Conservation (phyloP, 75 land plant genomes). For the Sequoia sempervirens region DNA sequence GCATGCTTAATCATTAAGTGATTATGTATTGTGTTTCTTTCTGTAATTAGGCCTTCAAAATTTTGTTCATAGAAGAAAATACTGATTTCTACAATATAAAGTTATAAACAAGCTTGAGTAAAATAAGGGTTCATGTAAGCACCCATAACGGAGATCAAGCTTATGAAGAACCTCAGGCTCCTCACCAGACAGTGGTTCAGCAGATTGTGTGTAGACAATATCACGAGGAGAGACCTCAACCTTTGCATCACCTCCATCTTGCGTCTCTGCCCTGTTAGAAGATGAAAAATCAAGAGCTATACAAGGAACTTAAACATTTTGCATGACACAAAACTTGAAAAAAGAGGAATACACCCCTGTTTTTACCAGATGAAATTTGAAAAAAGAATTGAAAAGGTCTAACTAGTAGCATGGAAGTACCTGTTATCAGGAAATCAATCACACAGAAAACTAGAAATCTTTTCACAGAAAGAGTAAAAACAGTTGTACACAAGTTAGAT, state of each 20-base stretch:
- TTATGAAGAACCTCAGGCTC: conserved; percentile 59
- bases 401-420: background rate
- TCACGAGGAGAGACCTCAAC: conserved; percentile 95
- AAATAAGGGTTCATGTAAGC: conserved; percentile 11
- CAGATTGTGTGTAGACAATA: conserved; percentile 73
- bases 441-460: background rate
- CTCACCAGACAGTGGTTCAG: conserved; percentile 49
- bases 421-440: background rate
- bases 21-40: background rate
- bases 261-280: conserved; percentile 84
- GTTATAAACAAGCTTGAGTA: background rate
- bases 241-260: conserved; percentile 98
- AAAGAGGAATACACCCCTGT: background rate
- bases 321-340: conserved; percentile 7
- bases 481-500: background rate
- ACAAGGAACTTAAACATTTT: conserved; percentile 7
- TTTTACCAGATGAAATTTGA: background rate
- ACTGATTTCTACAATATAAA: background rate
- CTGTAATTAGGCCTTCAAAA: background rate
- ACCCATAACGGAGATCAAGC: conserved; percentile 97
- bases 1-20: background rate
- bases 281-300: conserved; percentile 9
- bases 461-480: background rate
- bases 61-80: background rate
- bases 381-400: background rate